Evolutionary conservation across 1,284 basidiomycete genomes (phyloP).

Genomic region (Fomitiporia mediterranea): DNA sequence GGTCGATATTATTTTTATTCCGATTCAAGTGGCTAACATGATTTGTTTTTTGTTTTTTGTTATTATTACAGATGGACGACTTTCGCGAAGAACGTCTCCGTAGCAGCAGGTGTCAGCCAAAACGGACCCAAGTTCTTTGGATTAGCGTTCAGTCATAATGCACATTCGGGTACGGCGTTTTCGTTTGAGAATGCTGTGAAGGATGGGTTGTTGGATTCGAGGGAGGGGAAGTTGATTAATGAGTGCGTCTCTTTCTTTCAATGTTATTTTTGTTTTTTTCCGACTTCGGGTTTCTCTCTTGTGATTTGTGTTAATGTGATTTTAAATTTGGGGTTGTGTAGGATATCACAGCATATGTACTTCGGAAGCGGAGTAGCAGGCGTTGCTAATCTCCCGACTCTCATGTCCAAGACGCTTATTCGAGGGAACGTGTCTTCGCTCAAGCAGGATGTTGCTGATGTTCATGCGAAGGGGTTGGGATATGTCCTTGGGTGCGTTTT

Average conservation of each 20-base stretch:
- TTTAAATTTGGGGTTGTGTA: slow-evolving; percentile 26
- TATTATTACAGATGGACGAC: slow-evolving; percentile 30
- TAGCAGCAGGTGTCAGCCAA: slow-evolving; percentile 25
- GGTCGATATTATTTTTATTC: slow-evolving; percentile 26
- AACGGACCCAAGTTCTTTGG: slow-evolving; percentile 25
- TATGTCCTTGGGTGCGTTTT: slow-evolving; percentile 52
- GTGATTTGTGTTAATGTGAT: too few species aligned
- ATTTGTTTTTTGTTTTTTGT: too few species aligned
- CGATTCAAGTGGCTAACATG: slow-evolving; percentile 22
- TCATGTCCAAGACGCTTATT: slow-evolving; percentile 58
- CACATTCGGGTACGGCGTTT: slow-evolving; percentile 17
- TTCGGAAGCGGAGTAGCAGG: slow-evolving; percentile 39
- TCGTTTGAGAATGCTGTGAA: slow-evolving; percentile 25
- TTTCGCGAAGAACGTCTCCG: slow-evolving; percentile 31
- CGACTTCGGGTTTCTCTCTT: background rate
- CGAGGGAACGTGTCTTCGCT: slow-evolving; percentile 52
- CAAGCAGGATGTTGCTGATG: slow-evolving; percentile 44
- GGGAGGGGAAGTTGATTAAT: slow-evolving; percentile 31
- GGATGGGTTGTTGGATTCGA: slow-evolving; percentile 31
- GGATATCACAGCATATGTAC: slow-evolving; percentile 62
- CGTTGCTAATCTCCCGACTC: slow-evolving; percentile 17
- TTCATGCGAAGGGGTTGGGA: slow-evolving; percentile 41
- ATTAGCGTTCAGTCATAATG: slow-evolving; percentile 5
- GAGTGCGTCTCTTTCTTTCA: slow-evolving; percentile 26
- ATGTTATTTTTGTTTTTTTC: background rate